Evolutionary conservation across 768 basidiomycete genomes (phyloP), one percentile per base, ranked within the genome.

Genomic region (Tulasnella sp.): DNA sequence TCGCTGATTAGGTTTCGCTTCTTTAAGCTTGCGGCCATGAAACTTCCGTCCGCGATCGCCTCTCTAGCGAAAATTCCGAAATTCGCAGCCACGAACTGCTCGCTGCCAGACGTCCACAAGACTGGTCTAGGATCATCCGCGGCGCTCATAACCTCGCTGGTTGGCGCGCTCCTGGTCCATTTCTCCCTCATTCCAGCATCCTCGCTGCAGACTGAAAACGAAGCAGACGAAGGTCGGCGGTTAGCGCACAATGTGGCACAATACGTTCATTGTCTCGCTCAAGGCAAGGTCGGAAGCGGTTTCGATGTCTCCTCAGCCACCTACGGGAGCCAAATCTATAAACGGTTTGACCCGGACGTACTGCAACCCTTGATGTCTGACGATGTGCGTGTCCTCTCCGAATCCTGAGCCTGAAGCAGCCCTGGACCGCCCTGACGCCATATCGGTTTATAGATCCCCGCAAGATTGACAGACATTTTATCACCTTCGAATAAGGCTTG

Each of bases 61-160:
- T 88, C 86, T 0, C 78, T 96, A 27, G 69, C 75, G 1, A 73
- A 77, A 51, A 80, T 97, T n/a, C 74, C 82, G 2, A 87, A 88
- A 0, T 97, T 98, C 74, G 76, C 74, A 30, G 75, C 78, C 24
- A 84, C 88, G 15, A 80, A 82, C 58, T 84, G 86, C 50, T 73
- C 71, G 0, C 76, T 99, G 38, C 73, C 78, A 0, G 74, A 88
- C 51, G 94, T 95, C n/a, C 93, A 97, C 78, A 99, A 99, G 74
- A 98, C 96, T 0, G 96, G 96, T 8, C 81, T 98, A 50, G 96
- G 96, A 42, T 97, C 94, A 4, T 96, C 93, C 2, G 96, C 96
- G 4, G 92, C 96, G 0, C 80, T 99, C 64, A 96, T 97, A 70
- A 97, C 96, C 1, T 95, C 95, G 45, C 81, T 98, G 61, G 86